Base-by-base conservation (phyloP, 352 stramenopile species). In the Globisporangium echinulatum region DNA sequence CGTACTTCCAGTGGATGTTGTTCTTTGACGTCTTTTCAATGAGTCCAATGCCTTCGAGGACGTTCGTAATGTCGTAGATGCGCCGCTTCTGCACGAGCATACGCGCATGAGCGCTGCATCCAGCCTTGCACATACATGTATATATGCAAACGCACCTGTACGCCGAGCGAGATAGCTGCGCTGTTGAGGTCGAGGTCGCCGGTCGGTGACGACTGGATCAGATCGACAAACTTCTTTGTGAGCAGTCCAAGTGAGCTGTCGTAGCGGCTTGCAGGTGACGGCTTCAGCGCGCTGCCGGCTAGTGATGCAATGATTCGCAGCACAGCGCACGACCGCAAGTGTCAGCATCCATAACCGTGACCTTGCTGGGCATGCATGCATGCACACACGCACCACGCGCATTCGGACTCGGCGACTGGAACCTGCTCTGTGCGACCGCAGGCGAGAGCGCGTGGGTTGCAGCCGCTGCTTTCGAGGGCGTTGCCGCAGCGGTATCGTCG, bases 1-100 rank as follows among this genome's bases (percentile, higher is more conserved):
- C 82, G 43, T 86, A 94, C 77, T 97, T 97, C 96, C 96, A 99
- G 61, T 97, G 89, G 69, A 99, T 98, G 63, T 98, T 97, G 83
- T 99, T 99, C 74, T 99, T 99, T 56, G 90, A 97, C 46, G 90
- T 96, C 72, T 99, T 99, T 63, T 98, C 83, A 69, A 99, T 98
- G 19, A 99, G 77, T 7, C 94, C 94, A 50, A 99, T 98, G 46
- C 96, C 96, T 79, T 99, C 96, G 38, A 99, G 71, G 42, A 99
- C 96, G 74, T 99, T 99, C 14, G 96, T 99, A 64, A 99, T 99
- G 68, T 99, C 96, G 73, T 99, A 99, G 67, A 99, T 98, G 10
- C 96, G 90, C 55, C 96, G 87, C 77, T 99, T 98, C 77, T 94
- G 10, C 49, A n/a, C 43, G 43, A 64, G 33, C 33, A 13, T 15